Evolutionary conservation across 1,139 yeast species (phyloP).

Genomic region (Zhuliangozyma blackwelliae): DNA sequence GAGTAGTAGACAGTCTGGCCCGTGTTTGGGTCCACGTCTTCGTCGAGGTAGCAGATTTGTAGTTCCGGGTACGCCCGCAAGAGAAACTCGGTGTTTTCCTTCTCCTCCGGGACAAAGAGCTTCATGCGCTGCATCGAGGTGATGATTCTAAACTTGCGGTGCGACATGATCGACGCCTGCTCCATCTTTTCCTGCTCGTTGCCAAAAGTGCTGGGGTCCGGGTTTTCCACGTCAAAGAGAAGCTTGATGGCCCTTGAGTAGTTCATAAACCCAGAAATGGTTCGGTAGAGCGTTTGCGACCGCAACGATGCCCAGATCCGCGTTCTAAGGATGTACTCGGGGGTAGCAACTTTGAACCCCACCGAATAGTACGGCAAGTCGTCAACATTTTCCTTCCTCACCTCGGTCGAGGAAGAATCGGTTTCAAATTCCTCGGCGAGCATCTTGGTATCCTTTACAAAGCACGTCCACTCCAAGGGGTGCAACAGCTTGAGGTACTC

Average conservation of each 20-base stretch:
- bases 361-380: slow-evolving; percentile 46
- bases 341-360: slow-evolving; percentile 52
- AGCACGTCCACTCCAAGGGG: slow-evolving; percentile 49
- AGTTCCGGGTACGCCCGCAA: slow-evolving; percentile 43
- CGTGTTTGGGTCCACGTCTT: slow-evolving; percentile 23
- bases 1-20: slow-evolving; percentile 28
- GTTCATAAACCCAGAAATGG: slow-evolving; percentile 56
- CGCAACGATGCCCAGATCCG: slow-evolving; percentile 57
- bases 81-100: slow-evolving; percentile 32
- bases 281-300: slow-evolving; percentile 52
- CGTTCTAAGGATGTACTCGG: slow-evolving; percentile 49
- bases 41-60: slow-evolving; percentile 41
- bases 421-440: slow-evolving; percentile 43
- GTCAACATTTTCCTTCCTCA: slow-evolving; percentile 18
- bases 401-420: slow-evolving; percentile 22
- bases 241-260: slow-evolving; percentile 50
- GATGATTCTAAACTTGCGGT: slow-evolving; percentile 45
- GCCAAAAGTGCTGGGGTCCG: slow-evolving; percentile 14
- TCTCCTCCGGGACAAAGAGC: slow-evolving; percentile 31
- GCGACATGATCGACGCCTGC: slow-evolving; percentile 35
- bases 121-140: slow-evolving; percentile 43
- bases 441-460: slow-evolving; percentile 47
- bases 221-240: slow-evolving; percentile 42
- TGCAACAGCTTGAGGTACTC: slow-evolving; percentile 50
- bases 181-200: slow-evolving; percentile 28